phyloP scores from a whole-genome alignment of 257 asterid species.

The Solanum etuberosum region DNA sequence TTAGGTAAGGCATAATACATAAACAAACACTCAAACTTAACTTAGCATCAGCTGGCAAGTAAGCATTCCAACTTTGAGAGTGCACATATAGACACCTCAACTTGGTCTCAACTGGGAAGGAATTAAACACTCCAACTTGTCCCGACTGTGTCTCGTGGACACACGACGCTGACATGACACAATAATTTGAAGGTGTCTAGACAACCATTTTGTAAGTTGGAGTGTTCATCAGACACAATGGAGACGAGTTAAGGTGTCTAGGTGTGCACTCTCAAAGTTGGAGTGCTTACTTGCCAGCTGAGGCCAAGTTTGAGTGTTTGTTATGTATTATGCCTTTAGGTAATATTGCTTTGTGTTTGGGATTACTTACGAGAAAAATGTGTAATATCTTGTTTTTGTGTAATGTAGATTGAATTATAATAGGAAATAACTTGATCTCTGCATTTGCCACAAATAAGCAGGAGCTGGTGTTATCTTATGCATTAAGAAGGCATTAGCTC shows the following conservation, averaged over 20 bases:
- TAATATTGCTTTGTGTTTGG: background rate
- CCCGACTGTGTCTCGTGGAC: background rate
- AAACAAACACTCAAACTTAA: background rate
- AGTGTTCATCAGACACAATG: background rate
- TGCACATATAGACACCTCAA: background rate
- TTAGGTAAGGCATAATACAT: background rate
- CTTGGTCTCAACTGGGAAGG: background rate
- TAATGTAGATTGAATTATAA: background rate
- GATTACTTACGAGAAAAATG: background rate
- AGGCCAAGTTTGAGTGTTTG: background rate
- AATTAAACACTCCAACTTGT: background rate
- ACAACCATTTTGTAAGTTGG: background rate
- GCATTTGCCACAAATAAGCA: background rate
- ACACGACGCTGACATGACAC: background rate
- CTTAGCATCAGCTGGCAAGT: background rate
- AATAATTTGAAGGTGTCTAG: background rate
- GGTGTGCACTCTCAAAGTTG: too few species aligned
- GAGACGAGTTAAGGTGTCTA: background rate
- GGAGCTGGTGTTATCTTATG: constrained; percentile 27
- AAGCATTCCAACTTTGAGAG: background rate
- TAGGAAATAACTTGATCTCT: background rate
- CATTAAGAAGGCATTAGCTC: constrained; percentile 29
- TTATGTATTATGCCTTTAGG: background rate
- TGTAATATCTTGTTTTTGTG: background rate
- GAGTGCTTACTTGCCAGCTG: background rate